Base-by-base conservation (phyloP, 192 early-diverging fungal species). In the Lobosporangium transversale region DNA sequence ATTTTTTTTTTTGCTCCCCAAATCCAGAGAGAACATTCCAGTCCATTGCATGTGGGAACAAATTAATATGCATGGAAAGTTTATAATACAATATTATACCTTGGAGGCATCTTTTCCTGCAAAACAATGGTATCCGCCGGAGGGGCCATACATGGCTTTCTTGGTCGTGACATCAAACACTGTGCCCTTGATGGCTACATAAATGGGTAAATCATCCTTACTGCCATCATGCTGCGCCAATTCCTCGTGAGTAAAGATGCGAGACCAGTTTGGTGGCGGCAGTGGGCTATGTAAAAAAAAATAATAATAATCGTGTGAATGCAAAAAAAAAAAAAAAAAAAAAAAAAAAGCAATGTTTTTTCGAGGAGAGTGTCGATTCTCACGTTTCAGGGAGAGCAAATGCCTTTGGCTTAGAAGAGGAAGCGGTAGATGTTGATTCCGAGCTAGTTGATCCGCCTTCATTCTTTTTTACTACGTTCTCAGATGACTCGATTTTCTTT, bases 121-220 rank as follows among this genome's bases (percentile, higher is more conserved):
- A 80, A 95, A 94, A 26, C 88, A 80, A 51, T 80, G 70, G 75
- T 95, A 95, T 48, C 89, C 89, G n/a, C 59, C 63, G 3, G 83
- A 87, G 5, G 87, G 86, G 24, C 80, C 75, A 80, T 95, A 95
- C 81, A 87, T 83, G 35, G 84, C 84, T 26, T 80, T 80, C 53
- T 88, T 86, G 50, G 50, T 31, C 1, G 88, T 81, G 23, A 95
- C 92, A 83, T 95, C 92, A 66, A 89, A 95, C 8, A 95, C 85
- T 53, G 81, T 88, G 10, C 94, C 91, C 78, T 94, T 95, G 54
- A 95, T 81, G 4, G 91, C 94, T n/a, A 95, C 83, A 64, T 93
- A 95, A 61, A 95, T 87, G 11, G 91, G 87, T 50, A 62, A 43
- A 31, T 68, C 66, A 1, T 79, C 37, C 49, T 93, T 84, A 12